These are phyloP conservation scores for Mortierella sp. DNA, from an alignment of 371 early-diverging fungal genomes.

Conservation along the genomic window DNA sequence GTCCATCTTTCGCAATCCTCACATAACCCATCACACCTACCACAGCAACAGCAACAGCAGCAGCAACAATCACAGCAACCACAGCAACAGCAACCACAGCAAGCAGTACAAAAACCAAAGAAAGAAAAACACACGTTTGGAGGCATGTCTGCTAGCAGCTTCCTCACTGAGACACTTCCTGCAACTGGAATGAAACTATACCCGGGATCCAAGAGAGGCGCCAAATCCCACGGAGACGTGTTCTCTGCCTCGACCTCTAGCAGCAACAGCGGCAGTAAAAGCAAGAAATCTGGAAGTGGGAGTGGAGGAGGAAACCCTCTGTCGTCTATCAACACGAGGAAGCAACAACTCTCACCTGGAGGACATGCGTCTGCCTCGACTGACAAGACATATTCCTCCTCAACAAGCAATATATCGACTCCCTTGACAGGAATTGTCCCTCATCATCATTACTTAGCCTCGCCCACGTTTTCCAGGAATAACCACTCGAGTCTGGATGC, in stretches of 20 bases:
- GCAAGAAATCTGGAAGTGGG: conserved; percentile 34
- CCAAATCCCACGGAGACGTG: conserved; percentile 46
- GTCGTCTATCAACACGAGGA: conserved; percentile 40
- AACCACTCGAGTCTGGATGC: conserved; percentile 67
- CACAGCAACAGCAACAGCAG: conserved; percentile 9
- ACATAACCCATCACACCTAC: conserved; percentile 2
- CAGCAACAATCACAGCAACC: not conserved
- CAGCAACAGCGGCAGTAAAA: conserved; percentile 9
- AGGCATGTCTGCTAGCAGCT: conserved; percentile 44
- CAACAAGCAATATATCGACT: conserved; percentile 36
- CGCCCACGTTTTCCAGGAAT: conserved; percentile 55
- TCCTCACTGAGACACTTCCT: conserved; percentile 43
- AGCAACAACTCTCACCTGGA: conserved; percentile 47
- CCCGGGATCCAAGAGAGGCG: conserved; percentile 39
- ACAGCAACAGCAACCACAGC: conserved; percentile 8
- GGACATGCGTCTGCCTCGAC: not conserved
- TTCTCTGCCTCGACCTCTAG: conserved; percentile 13
- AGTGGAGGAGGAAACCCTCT: conserved; percentile 16
- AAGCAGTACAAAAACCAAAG: conserved; percentile 29
- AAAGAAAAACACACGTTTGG: conserved; percentile 47
- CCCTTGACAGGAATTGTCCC: conserved; percentile 19
- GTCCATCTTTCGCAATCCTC: conserved; percentile 22
- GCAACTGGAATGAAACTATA: conserved; percentile 43
- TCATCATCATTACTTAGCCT: conserved; percentile 30
- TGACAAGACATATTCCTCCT: conserved; percentile 30